These are phyloP conservation scores for Plenodomus tracheiphilus DNA, from an alignment of 2,329 filamentous ascomycete species.

Conservation along the genomic window DNA sequence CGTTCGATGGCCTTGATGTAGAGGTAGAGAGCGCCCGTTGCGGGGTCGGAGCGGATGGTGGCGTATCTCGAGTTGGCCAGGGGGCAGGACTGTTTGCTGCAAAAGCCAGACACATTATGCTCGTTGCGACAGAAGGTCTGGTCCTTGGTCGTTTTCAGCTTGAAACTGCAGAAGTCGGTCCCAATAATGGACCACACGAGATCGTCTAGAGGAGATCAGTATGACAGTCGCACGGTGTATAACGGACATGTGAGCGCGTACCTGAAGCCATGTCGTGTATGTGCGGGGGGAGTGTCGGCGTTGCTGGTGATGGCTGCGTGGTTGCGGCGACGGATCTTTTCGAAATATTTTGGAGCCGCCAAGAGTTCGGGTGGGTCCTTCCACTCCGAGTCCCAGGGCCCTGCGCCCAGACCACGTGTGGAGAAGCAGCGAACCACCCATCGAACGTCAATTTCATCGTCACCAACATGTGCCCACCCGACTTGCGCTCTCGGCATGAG, in stretches of 20 bases:
- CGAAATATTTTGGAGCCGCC: slow-evolving; percentile 16
- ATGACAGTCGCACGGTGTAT: neutral
- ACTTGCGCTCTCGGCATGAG: slow-evolving; percentile 40
- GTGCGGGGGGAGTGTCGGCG: neutral
- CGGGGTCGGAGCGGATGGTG: slow-evolving; percentile 80
- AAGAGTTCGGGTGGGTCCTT: slow-evolving; percentile 13
- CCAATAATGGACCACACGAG: slow-evolving; percentile 98
- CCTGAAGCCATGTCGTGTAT: slow-evolving; percentile 29
- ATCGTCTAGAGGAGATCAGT: slow-evolving; percentile 63
- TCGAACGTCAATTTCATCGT: slow-evolving; percentile 4
- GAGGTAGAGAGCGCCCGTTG: slow-evolving; percentile 82
- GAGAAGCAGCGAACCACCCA: slow-evolving; percentile 20
- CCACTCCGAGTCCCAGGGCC: neutral
- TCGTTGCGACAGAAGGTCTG: slow-evolving; percentile 95
- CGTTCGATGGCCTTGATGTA: slow-evolving; percentile 86
- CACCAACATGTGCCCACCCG: slow-evolving; percentile 13
- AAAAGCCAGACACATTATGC: slow-evolving; percentile 57
- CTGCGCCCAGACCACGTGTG: slow-evolving; percentile 16
- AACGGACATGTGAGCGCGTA: too few species aligned
- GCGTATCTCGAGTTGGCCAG: slow-evolving; percentile 92
- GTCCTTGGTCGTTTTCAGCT: slow-evolving; percentile 68
- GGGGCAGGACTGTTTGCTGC: slow-evolving; percentile 70
- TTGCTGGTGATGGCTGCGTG: slow-evolving; percentile 12
- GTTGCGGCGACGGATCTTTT: neutral
- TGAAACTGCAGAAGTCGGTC: slow-evolving; percentile 93